Evolutionary conservation across 164 flowering plant species (phyloP).

Genomic region (Umbilicus rupestris): DNA sequence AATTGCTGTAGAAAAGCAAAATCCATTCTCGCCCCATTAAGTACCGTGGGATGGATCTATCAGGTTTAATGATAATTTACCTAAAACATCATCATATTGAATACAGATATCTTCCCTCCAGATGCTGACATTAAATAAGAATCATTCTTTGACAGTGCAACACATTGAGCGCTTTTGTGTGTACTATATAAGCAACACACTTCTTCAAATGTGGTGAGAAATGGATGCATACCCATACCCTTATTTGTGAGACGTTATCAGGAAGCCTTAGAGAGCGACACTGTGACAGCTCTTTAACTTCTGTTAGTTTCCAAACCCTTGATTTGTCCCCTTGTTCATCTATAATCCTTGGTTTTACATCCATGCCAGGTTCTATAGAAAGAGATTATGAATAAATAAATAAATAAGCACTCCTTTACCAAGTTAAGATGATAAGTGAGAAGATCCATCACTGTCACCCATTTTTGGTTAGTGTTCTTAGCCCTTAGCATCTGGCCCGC

Average conservation of each 20-base stretch:
- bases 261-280: conserved; percentile 76
- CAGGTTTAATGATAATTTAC: conserved; percentile 20
- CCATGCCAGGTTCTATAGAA: conserved; percentile 50
- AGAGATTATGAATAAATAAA: background rate
- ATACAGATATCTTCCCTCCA: conserved; percentile 76
- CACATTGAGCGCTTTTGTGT: conserved; percentile 23
- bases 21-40: conserved; percentile 6
- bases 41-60: background rate
- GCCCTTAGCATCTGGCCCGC: no score
- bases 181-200: background rate
- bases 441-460: background rate
- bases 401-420: background rate
- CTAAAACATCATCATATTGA: conserved; percentile 95
- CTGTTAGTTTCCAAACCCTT: conserved; percentile 72
- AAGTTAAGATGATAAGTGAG: background rate
- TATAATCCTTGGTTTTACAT: conserved; percentile 55
- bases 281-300: conserved; percentile 69
- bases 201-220: background rate
- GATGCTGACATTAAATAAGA: conserved; percentile 91
- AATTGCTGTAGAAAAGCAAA: background rate
- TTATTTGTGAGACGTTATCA: conserved; percentile 54
- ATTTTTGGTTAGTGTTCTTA: background rate
- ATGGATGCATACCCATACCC: conserved; percentile 35
- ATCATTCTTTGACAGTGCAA: conserved; percentile 92
- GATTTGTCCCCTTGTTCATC: conserved; percentile 68